These are phyloP conservation scores for Marvania coccoides DNA, from an alignment of 139 green algal genomes.

Conservation along the genomic window DNA sequence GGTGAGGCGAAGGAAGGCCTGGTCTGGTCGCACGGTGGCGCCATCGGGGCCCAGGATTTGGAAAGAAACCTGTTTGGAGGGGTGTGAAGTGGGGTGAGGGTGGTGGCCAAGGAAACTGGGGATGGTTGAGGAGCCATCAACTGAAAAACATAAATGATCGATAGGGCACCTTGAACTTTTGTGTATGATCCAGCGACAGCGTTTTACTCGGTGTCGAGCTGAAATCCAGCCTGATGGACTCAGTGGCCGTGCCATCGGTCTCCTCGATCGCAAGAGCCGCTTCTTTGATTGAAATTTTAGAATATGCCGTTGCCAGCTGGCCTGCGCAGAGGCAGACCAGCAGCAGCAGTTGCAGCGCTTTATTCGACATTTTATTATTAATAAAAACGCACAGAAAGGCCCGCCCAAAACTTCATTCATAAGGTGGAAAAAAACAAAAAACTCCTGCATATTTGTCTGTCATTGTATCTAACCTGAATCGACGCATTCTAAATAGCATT, in stretches of 20 bases:
- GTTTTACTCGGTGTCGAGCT: background rate
- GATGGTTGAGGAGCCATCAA: background rate
- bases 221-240: background rate
- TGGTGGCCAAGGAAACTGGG: background rate
- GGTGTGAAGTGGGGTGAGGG: background rate
- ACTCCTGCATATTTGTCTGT: background rate
- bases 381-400: too few relatives aligned
- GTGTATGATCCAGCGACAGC: background rate
- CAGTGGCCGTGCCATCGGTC: background rate
- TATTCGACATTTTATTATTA: too few relatives aligned
- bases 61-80: background rate
- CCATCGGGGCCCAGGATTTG: background rate
- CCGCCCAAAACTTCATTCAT: too few relatives aligned
- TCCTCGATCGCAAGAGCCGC: background rate
- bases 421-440: too few relatives aligned
- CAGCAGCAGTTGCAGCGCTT: background rate
- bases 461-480: background rate
- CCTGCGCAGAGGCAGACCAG: background rate
- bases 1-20: background rate
- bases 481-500: background rate
- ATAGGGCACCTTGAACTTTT: background rate
- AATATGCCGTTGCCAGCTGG: background rate
- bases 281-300: background rate
- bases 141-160: background rate
- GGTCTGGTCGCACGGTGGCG: background rate